Evolutionary conservation across 176 grass and related monocot species (phyloP).

Genomic region (Pontederia paniculata): DNA sequence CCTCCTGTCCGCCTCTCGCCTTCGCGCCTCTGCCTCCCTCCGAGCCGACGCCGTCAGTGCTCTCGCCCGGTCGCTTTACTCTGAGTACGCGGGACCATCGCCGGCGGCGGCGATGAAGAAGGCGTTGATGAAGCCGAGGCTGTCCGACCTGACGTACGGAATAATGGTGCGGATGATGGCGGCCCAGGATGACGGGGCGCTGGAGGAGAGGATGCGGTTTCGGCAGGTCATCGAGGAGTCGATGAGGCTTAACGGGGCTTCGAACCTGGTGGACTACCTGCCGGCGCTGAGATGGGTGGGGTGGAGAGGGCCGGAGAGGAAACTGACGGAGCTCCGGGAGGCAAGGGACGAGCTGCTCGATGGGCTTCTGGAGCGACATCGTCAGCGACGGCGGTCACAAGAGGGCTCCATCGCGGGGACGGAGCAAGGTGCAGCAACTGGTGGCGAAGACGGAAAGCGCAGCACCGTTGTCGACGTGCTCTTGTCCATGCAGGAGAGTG

Average conservation of each 20-base stretch:
- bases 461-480: slow-evolving; percentile 53
- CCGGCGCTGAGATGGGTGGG: slow-evolving; percentile 47
- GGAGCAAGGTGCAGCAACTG: too few species aligned
- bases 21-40: slow-evolving; percentile 19
- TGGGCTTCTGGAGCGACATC: slow-evolving; percentile 30
- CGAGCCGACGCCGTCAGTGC: slow-evolving; percentile 28
- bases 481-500: slow-evolving; percentile 34
- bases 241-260: slow-evolving; percentile 13
- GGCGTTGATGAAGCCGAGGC: slow-evolving; percentile 38
- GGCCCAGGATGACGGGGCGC: slow-evolving; percentile 27
- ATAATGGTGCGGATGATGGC: slow-evolving; percentile 56
- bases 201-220: slow-evolving; percentile 28
- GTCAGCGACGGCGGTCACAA: too few species aligned
- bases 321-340: slow-evolving; percentile 15
- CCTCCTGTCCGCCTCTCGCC: slow-evolving; percentile 34
- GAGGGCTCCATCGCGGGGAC: too few species aligned
- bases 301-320: slow-evolving; percentile 34
- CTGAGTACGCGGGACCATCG: neutral
- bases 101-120: slow-evolving; percentile 5
- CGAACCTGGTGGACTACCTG: slow-evolving; percentile 53
- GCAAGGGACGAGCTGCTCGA: slow-evolving; percentile 37
- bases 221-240: slow-evolving; percentile 31
- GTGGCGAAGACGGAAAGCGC: slow-evolving; percentile 13
- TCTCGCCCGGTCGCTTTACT: slow-evolving; percentile 30
- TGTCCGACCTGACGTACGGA: slow-evolving; percentile 50